These are phyloP conservation scores for Pulveroboletus frians DNA, from an alignment of 768 basidiomycete genomes.

Conservation along the genomic window DNA sequence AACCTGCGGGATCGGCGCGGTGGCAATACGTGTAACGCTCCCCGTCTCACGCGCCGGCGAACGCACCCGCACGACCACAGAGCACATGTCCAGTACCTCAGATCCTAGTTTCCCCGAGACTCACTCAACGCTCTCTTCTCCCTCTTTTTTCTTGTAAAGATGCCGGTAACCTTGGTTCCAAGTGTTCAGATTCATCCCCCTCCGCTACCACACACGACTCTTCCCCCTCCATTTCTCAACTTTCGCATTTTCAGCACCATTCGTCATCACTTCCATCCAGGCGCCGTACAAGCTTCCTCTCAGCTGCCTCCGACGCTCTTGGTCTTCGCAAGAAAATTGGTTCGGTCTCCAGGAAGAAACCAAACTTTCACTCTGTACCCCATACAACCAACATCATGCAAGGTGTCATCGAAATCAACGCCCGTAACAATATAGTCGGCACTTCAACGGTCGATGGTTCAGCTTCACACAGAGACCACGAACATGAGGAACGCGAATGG, in stretches of 20 bases:
- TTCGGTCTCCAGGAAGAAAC: conserved; percentile 36
- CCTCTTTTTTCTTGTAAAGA: conserved; percentile 7
- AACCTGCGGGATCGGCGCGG: conserved; percentile 3
- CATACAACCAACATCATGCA: conserved; percentile 46
- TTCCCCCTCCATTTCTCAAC: conserved; percentile 3
- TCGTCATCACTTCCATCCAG: conserved; percentile 23
- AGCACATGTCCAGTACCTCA: not conserved
- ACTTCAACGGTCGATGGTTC: conserved; percentile 22
- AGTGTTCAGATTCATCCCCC: conserved; percentile 12
- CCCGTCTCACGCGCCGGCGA: conserved; percentile 2
- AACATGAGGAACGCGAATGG: conserved; percentile 71
- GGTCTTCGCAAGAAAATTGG: conserved; percentile 42
- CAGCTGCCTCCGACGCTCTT: conserved; percentile 50
- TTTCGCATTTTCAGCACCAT: conserved; percentile 3
- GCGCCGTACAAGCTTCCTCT: conserved; percentile 43
- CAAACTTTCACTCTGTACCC: conserved; percentile 21
- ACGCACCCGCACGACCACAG: conserved; percentile 3
- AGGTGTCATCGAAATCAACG: conserved; percentile 70
- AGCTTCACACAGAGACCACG: conserved; percentile 39
- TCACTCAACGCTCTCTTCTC: conserved; percentile 3
- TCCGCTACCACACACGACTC: conserved; percentile 10
- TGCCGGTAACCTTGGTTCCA: conserved; percentile 12
- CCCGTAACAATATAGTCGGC: conserved; percentile 28
- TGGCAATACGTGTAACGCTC: not conserved
- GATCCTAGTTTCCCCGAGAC: conserved; percentile 1